Evolutionary conservation across 2,329 filamentous ascomycete species (phyloP), one percentile per base, ranked within the genome.

Genomic region (Erysiphe pulchra): DNA sequence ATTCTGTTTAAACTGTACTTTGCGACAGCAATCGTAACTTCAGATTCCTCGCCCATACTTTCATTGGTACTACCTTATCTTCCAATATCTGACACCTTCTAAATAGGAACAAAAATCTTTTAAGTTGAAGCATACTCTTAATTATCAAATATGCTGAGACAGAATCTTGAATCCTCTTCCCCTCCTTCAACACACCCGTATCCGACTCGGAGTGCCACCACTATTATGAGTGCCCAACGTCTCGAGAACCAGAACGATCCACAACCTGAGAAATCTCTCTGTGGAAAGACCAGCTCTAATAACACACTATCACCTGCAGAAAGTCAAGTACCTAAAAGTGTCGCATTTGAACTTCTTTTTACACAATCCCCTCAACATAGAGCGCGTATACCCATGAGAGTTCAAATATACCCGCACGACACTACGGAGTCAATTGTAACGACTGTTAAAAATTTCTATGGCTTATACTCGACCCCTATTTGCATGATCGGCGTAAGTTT

Each of bases 361-460:
- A 68, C 71, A 46, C 72, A 80, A 54, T 70, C 72, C 31, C 73
- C 75, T 49, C 72, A 78, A 58, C 74, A 73, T 54, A 73, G 75
- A 54, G 80, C 79, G 63, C 77, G 81, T 57, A 67, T 86, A 53
- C 80, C 81, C n/a, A 77, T 87, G 73, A 70, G 80, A 56, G 80
- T 87, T 46, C 81, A 92, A 57, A 94, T 98, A 54, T 93, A 80
- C 57, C 83, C 83, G 42, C 86, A 95, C 62, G 90, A 98, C 66
- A 86, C 83, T 45, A 95, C 87, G 18, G 87, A 95, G 59, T 94
- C 86, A 33, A 98, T 98, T 64, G 83, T 95, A 51, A 90, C 85
- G 13, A 95, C 90, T 1, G 87, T 95, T 58, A 95, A 93, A 71
- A 95, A 94, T 67, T 95, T 95, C 65, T 95, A 93, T 60, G 90